Base-by-base conservation (phyloP, 495 filamentous ascomycete species). In the Xylaria bambusicola region DNA sequence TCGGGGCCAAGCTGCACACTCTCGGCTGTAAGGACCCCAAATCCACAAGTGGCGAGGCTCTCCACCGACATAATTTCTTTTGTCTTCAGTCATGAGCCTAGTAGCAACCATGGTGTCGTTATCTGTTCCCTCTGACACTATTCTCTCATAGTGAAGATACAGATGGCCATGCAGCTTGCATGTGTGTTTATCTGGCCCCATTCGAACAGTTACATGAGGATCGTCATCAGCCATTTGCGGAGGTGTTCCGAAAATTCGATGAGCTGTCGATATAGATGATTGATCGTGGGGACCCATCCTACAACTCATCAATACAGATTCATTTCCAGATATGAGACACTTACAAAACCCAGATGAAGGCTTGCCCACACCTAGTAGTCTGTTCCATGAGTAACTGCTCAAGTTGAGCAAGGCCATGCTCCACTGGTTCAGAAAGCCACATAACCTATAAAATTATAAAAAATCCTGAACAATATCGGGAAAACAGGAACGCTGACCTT, bases 41-140 rank as follows among this genome's bases (percentile, higher is more conserved):
- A 54, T 44, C 52, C 52, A 54, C 2, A 54, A 21, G 15, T 54
- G 52, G 3, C 23, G 36, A 15, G 52, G 52, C 52, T 33, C 2
- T 2, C 52, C 52, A 3, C 24, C 26, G 9, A 42, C 1, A 44
- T 31, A 42, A 23, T 23, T 54, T 33, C 52, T 44, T 23, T 54
- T 38, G 12, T 44, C 52, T 17, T 17, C 38, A 2, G 51, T 54
- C 51, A 54, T 44, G 7, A 54, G 51, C 5, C 41, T 18, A 20
- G 10, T 20, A 18, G 41, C n/a, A 20, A 44, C 6, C 27, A 6
- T 53, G 7, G 13, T 17, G 42, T 6, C 21, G n/a, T 7, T 13
- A 1, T 40, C 6, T n/a, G 31, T 5, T 6, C 10, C 10, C 31
- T 33, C 10, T 5, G 31, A 10, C 6, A 38, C 13, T 3, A 13